Base-by-base conservation (phyloP, 495 filamentous ascomycete species). In the Aspergillus cavernicola region DNA sequence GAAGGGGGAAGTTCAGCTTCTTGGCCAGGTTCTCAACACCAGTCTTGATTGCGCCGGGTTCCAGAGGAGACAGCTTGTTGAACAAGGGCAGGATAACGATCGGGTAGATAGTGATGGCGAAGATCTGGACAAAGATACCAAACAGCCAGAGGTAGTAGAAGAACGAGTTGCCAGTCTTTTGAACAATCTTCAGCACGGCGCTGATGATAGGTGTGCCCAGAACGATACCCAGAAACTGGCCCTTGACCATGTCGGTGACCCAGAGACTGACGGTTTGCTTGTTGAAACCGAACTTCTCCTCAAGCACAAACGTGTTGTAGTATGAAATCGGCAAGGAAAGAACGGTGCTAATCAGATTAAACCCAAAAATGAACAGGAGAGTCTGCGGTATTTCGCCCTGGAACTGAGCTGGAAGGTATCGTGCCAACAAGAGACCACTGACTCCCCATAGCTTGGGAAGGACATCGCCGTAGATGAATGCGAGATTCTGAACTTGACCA, bases 141-240 rank as follows among this genome's bases (percentile, higher is more conserved):
- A 97, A 97, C 37, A 96, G 69, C 92, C 92, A 98, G 55, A 97
- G 83, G 63, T 96, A 98, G 74, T 92, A 95, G 80, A 96, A 97
- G 78, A 97, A 98, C 66, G 84, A 81, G 63, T 80, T 86, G 41
- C 92, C 93, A 26, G 93, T 95, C 71, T 85, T 87, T 71, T 96
- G 85, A 53, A 97, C 81, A 62, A 97, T 97, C 63, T 84, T 80
- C 55, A 98, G 80, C 71, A 97, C 90, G 22, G 86, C 93, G 50
- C 86, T 85, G 54, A 96, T 88, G 57, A 97, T 85, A 4, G 95
- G 93, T 47, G 87, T 80, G 56, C 87, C 87, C 24, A 98, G 74
- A 44, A 82, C 83, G 58, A 92, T 75, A 48, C 84, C 81, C 37
- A 98, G 81, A 56, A 87, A 76, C 69, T 96, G 92, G 28, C 84